Base-by-base conservation (phyloP, 1,284 basidiomycete genomes). In the Sparassis latifolia region DNA sequence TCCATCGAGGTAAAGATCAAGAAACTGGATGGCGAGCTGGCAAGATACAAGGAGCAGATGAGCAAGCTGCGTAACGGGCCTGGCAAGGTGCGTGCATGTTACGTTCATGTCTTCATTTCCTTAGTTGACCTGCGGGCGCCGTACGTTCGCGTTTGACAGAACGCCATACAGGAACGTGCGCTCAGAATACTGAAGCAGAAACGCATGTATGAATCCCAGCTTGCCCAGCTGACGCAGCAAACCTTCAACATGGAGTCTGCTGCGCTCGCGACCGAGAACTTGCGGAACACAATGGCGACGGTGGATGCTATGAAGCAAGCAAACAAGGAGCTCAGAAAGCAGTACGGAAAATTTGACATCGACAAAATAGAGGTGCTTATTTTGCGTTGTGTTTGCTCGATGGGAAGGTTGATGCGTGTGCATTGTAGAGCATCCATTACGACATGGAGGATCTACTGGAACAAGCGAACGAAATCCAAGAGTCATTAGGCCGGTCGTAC, bases 251-350 rank as follows among this genome's bases (percentile, higher is more conserved):
- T 99, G 92, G 96, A 99, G 72, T 95, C 92, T 55, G 90, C 96
- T 29, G 84, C 89, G 7, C 85, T 99, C 69, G 89, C 93, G 12
- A 98, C 96, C 3, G 97, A 99, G 71, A 99, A 99, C 69, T 71
- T 99, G 59, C 84, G 93, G 55, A 99, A 98, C 66, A 99, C 97
- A 61, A 99, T 99, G 97, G 96, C 94, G n/a, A 99, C 97, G 0
- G 86, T 99, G 28, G 93, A 97, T 62, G 97, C 94, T 4, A 98
- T 99, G 95, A 85, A 93, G 65, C 69, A 80, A n/a, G 95, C 97
- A 20, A 98, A 98, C 74, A 97, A 97, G 73, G 94, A 98, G 70
- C 83, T 99, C 75, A 84, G 83, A 71, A 92, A 89, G 67, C 96
- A 98, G 70, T 99, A 99, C 66, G 95, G 96, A 47, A 97, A 96